phyloP scores from a whole-genome alignment of 176 grass and related monocot species.

The Alloteropsis semialata region DNA sequence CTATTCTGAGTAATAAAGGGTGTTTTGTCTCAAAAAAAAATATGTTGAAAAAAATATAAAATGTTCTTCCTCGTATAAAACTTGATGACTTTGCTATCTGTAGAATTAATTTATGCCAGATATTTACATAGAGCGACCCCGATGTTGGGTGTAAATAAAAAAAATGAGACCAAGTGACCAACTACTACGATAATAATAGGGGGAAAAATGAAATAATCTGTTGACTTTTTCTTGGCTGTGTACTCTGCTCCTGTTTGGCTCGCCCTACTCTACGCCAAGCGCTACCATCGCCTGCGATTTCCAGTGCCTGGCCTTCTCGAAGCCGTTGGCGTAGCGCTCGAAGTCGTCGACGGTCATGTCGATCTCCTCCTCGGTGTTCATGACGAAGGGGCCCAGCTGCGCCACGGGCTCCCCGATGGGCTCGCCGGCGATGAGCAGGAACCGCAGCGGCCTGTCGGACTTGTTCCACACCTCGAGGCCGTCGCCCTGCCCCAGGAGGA shows the following conservation, averaged over 20 bases:
- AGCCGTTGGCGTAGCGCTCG: constrained; percentile 67
- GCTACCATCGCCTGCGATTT: constrained; percentile 63
- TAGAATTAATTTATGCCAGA: background rate
- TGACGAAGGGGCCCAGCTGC: constrained; percentile 90
- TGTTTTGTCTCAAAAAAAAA: too few relatives aligned
- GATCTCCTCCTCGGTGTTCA: constrained; percentile 99
- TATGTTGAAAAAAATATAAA: background rate
- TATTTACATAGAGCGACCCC: constrained; percentile 16
- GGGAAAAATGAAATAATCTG: background rate
- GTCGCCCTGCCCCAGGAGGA: constrained; percentile 64
- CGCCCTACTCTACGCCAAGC: constrained; percentile 34
- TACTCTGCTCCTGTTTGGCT: background rate
- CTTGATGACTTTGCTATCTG: background rate
- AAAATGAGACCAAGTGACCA: background rate
- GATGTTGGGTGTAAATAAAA: background rate
- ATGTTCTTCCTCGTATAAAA: background rate
- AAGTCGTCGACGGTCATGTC: constrained; percentile 89
- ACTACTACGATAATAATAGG: too few relatives aligned
- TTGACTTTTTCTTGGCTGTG: background rate
- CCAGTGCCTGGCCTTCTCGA: constrained; percentile 93
- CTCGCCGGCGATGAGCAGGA: constrained; percentile 78
- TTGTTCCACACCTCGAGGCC: constrained; percentile 74
- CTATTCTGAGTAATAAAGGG: too few relatives aligned
- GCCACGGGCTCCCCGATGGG: constrained; percentile 84
- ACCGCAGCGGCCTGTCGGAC: constrained; percentile 51